Conservation (phyloP, 1,139 yeast species). For the Yamadazyma triangularis region DNA sequence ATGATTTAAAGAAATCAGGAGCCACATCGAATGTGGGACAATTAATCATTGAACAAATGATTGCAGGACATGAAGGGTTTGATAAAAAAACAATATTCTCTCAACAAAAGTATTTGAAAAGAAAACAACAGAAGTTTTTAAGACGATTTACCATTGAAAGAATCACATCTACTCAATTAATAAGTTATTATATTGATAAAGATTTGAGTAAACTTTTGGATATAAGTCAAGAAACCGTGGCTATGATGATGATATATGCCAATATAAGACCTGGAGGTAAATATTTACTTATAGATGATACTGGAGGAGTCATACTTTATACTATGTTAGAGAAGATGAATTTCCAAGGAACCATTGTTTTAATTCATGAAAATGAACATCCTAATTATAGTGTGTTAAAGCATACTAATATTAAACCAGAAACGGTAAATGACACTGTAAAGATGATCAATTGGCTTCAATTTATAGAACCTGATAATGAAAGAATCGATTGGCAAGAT, state of each 20-base stretch:
- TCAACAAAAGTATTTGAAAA: slow-evolving; percentile 84
- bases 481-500: slow-evolving; percentile 47
- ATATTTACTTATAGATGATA: slow-evolving; percentile 84
- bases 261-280: slow-evolving; percentile 87
- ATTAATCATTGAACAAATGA: slow-evolving; percentile 74
- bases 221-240: slow-evolving; percentile 79
- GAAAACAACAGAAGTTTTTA: slow-evolving; percentile 88
- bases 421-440: slow-evolving; percentile 49
- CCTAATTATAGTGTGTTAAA: slow-evolving; percentile 71
- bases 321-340: slow-evolving; percentile 89
- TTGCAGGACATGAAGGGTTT: slow-evolving; percentile 80
- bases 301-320: slow-evolving; percentile 80
- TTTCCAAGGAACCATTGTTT: slow-evolving; percentile 71
- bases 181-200: slow-evolving; percentile 68
- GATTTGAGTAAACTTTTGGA: slow-evolving; percentile 75
- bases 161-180: slow-evolving; percentile 69
- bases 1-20: slow-evolving; percentile 65
- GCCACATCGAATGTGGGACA: slow-evolving; percentile 67
- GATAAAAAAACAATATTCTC: slow-evolving; percentile 86
- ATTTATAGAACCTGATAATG: slow-evolving; percentile 71
- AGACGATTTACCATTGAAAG: slow-evolving; percentile 81
- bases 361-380: slow-evolving; percentile 90
- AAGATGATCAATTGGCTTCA: slow-evolving; percentile 76
- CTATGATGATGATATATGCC: slow-evolving; percentile 68
- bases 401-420: slow-evolving; percentile 59